Evolutionary conservation across 176 grass and related monocot species (phyloP), one percentile per base, ranked within the genome.

Genomic region (Aegilops sharonensis): DNA sequence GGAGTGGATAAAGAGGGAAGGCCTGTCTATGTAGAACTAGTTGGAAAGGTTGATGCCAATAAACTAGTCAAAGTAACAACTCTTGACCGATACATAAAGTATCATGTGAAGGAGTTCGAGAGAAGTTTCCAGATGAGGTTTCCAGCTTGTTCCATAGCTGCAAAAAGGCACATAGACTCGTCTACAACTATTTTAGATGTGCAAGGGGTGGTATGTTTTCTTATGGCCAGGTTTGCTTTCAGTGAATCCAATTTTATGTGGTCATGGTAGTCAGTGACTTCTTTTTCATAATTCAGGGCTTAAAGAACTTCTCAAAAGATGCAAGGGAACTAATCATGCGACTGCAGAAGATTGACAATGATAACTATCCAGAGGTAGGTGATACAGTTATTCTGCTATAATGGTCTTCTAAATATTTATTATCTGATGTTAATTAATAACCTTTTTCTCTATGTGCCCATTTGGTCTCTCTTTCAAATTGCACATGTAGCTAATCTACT

Each of bases 251-350:
- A 11, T 54, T 59, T 77, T 81, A 20, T 63, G 14, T 77, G 71
- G 8, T 66, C 81, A 80, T 59, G 48, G 32, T 71, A 84, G 32
- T 77, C 50, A 66, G 62, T 83, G 75, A 67, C 48, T 84, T 85
- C 2, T 85, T 89, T 87, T 81, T 31, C 79, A 6, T 79, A 85
- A 84, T 20, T 64, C 67, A 98, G 97, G 97, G 97, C 50, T 78
- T 95, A 69, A 98, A 98, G 77, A 98, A 98, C 85, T 98, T 98
- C 89, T 88, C 89, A n/a, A 98, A 98, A 79, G 70, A 90, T 87
- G 97, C 94, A 85, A 89, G 97, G 83, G 97, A 98, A 78, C 92
- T 98, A 80, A 98, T 98, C 30, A 89, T 88, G 60, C 97, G 80
- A 60, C 31, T 98, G 68, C 94, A 98, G 87, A 98, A 92, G 69